Base-by-base conservation (phyloP, 306 rosid species). In the Quercus dentata region DNA sequence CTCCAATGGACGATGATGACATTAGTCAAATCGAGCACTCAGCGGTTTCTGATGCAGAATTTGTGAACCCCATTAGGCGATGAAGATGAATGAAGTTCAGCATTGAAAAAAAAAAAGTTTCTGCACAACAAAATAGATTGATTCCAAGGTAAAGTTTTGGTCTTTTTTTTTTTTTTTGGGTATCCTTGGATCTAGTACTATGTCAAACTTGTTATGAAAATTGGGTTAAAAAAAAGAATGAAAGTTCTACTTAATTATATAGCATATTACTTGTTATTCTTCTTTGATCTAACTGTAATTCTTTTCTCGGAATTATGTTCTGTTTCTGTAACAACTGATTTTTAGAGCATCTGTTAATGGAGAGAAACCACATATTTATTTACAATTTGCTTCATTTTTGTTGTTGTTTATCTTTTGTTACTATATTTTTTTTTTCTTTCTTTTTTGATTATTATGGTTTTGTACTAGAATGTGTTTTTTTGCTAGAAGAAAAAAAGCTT, bases 21-120 rank as follows among this genome's bases (percentile, higher is more conserved):
- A 56, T 67, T 33, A 87, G 94, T 83, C 97, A 92, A 79, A 83
- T 90, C 21, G 97, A 91, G 69, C 83, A 76, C 57, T 94, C 99
- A 18, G 97, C 97, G 0, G 94, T 92, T 75, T 92, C 98, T 3
- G 91, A 91, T 89, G 94, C 92, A 4, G 94, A 94, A 65, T 88
- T 88, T 82, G 85, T 88, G 77, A 85, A 84, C 85, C 73, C 71
- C 79, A 58, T 87, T 79, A 78, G 80, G 73, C 83, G 63, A 31
- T 86, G 56, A 84, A 71, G 63, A 25, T 86, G 56, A 84, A 71
- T 33, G 57, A 52, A 62, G 19, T 64, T 21, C 56, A 3, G 69
- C 82, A 65, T 19, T 63, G 52, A 64, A 38, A 2, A 41, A 41
- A 38, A 38, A 38, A 35, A 35, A 35, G 15, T 77, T 80, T 61